Conservation (phyloP, 768 basidiomycete genomes). For the Macrolepiota dolichaula region DNA sequence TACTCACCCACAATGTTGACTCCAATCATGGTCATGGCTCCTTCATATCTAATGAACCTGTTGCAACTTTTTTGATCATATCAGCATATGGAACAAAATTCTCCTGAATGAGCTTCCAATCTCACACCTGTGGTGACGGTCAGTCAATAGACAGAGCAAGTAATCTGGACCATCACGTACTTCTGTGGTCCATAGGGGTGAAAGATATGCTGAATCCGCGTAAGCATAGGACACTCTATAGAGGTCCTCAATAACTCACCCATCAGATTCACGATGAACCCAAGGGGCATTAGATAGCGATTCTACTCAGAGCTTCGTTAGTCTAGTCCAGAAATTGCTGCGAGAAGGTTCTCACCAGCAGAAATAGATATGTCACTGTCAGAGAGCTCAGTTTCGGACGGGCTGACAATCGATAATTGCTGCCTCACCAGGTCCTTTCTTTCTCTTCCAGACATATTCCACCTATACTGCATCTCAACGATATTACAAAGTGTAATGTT, state of each 20-base stretch:
- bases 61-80: conserved; percentile 28
- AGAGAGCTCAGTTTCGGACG: neutral
- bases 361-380: conserved; percentile 38
- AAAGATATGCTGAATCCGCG: conserved; percentile 32
- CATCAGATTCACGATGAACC: conserved; percentile 56
- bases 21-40: conserved; percentile 48
- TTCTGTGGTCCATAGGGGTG: conserved; percentile 34
- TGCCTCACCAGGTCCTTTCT: conserved; percentile 36
- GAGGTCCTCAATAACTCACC: conserved; percentile 22
- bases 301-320: conserved; percentile 34
- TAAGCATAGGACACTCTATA: neutral
- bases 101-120: neutral
- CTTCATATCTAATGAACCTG: conserved; percentile 48
- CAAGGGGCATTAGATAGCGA: conserved; percentile 60
- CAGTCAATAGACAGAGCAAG: neutral
- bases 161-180: conserved; percentile 18
- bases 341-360: conserved; percentile 27
- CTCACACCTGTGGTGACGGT: neutral
- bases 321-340: too few relatives aligned
- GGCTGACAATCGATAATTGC: conserved; percentile 15
- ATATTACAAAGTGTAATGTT: neutral
- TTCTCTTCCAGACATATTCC: conserved; percentile 50
- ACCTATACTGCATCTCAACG: conserved; percentile 26
- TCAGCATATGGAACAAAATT: neutral
- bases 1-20: conserved; percentile 41